Base-by-base conservation (phyloP, 148 eudicot genomes). In the Polygonum maritimum region DNA sequence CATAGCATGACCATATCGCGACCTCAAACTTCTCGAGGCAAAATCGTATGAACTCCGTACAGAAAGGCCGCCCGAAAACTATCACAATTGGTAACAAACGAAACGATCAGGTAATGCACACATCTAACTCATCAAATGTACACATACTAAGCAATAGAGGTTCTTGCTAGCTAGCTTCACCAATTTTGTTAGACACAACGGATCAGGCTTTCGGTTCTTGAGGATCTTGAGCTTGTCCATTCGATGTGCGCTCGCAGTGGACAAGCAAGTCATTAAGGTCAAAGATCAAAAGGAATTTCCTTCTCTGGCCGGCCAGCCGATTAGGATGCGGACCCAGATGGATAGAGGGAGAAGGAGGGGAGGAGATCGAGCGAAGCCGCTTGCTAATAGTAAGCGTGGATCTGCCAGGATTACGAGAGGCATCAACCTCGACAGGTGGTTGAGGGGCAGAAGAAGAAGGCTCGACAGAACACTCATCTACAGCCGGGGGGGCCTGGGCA, bases 21-120 rank as follows among this genome's bases (percentile, higher is more conserved):
- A 90, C 91, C 72, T 88, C 85, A 82, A 88, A 90, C 47, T 78
- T 82, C 40, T 88, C 83, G 12, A 88, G 77, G 71, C 90, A 88
- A 51, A 85, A 88, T 70, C 79, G 74, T 78, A 90, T 40, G 48
- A 90, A 88, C 70, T 86, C 83, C 9, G 82, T 74, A 6, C 81
- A 78, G 63, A 45, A 88, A 4, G 88, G 87, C 77, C 94, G 81
- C 76, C 75, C 82, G 76, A 75, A 90, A 69, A 90, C 94, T 90
- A 39, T 14, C 22, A 69, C 45, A 38, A 40, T 16, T 31, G 15
- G 33, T 2, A 69, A 2, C 41, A 16, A 15, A n/a, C n/a, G 21
- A 57, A 16, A 57, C 7, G 22, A 3, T 57, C 4, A 16, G 13
- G 1, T 5, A 5, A 57, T 57, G n/a, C 10, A 33, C 7, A 35